Evolutionary conservation across 2,329 filamentous ascomycete species (phyloP), one percentile per base, ranked within the genome.

Genomic region (Endoconidiophora polonica): DNA sequence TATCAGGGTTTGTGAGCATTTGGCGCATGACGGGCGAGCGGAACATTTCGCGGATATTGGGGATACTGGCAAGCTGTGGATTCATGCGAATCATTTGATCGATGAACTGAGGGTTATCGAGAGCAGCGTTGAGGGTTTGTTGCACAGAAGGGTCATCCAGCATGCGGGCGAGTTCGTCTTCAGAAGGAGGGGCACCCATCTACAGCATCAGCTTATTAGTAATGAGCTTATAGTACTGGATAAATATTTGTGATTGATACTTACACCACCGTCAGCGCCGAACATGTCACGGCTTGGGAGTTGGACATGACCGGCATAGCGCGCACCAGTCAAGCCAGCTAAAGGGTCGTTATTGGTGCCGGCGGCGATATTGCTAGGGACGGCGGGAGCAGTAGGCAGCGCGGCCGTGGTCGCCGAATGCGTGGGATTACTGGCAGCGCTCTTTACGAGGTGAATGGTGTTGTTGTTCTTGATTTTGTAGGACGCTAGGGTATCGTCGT

Each of bases 401-500:
- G 68, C 62, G 42, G 69, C 59, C 3, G 68, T 60, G 5, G 68
- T 59, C 1, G 67, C 57, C 18, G 65, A 62, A 46, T 68, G 66
- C 43, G 71, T 58, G 41, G 73, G 70, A 60, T 93, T 94, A 73
- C 88, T 95, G 54, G 85, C 84, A 42, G 91, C 90, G 62, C 87
- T 93, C 72, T 94, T 95, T 59, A 98, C 91, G 59, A 98, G 76
- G 65, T 98, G 91, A 58, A 98, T 79, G 16, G 90, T 96, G 66
- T 96, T 91, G 56, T 88, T 87, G 56, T 86, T 74, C 72, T 95
- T 95, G 66, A 98, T 88, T 72, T 95, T 96, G 70, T 93, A 93
- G 51, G 78, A 77, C 56, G 74, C 78, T 41, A 98, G 69, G 0
- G 83, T 81, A 59, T 98, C 90, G 53, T 83, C 79, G 63, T 98